Evolutionary conservation across 2,329 filamentous ascomycete genomes (phyloP).

Genomic region (Nigrograna mackinnonii): DNA sequence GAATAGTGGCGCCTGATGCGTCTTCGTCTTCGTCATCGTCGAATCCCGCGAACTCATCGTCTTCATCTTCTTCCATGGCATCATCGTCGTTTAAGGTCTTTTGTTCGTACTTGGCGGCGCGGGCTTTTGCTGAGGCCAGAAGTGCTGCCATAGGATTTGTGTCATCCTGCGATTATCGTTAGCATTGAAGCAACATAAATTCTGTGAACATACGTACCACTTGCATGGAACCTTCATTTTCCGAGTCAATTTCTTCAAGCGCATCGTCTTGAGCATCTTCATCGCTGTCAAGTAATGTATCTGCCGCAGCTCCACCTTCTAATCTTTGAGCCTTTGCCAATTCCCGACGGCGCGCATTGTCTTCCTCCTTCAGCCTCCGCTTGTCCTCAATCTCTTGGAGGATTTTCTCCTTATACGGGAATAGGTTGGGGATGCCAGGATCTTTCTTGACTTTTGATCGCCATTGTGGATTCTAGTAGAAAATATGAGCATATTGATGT

Average conservation of each 20-base stretch:
- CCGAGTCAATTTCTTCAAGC: constrained; percentile 53
- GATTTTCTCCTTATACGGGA: constrained; percentile 96
- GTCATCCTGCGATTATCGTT: constrained; percentile 64
- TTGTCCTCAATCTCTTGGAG: constrained; percentile 93
- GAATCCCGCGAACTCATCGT: constrained; percentile 54
- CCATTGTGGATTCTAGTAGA: constrained; percentile 88
- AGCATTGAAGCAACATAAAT: constrained; percentile 8
- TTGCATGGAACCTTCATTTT: constrained; percentile 61
- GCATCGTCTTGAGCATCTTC: constrained; percentile 46
- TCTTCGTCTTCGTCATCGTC: constrained; percentile 50
- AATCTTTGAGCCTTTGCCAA: constrained; percentile 58
- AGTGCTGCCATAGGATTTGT: constrained; percentile 92
- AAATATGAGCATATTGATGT: constrained; percentile 18
- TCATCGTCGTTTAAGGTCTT: constrained; percentile 64
- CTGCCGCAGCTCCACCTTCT: constrained; percentile 38
- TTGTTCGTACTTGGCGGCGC: constrained; percentile 74
- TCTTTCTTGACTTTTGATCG: constrained; percentile 95
- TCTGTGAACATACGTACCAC: constrained; percentile 41
- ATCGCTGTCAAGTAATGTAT: constrained; percentile 54
- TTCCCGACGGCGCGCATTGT: constrained; percentile 68
- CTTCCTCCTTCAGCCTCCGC: constrained; percentile 78
- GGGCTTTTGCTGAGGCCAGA: constrained; percentile 78
- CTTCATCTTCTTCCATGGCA: constrained; percentile 61
- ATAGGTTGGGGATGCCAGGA: constrained; percentile 94
- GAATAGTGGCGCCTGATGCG: constrained; percentile 24